Evolutionary conservation across 1,284 basidiomycete species (phyloP), one percentile per base, ranked within the genome.

Genomic region (Limonomyces culmigenus): DNA sequence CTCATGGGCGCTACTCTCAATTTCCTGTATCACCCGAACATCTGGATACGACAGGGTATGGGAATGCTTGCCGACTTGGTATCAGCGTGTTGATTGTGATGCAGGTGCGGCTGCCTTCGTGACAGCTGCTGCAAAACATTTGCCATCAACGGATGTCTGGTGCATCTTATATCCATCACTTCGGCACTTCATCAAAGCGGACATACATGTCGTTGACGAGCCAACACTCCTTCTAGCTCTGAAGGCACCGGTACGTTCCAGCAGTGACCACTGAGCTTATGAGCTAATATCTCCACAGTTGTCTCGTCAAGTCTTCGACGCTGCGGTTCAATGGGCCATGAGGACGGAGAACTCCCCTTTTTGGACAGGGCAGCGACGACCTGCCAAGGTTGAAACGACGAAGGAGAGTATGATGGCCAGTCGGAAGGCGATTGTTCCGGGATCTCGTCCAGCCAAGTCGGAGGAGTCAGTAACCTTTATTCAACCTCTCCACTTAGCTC

Each of bases 1-100:
- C 62, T 96, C 23, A 84, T 95, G 67, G 84, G 76, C 37, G 74
- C 77, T 0, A 79, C 83, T 0, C 60, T 88, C 5, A 85, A 87
- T 1, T 92, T 97, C 50, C 58, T 98, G 29, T 93, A 87, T 46
- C 95, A 99, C 54, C 93, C 95, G 0, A 93, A 96, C 53, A 58
- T 74, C n/a, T 97, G 93, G 92, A 85, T 98, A 47, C 66, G 88
- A 40, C 87, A 96, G 65, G 84, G 89, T 81, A 38, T 40, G 36
- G 38, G 3, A n/a, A n/a, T n/a, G n/a, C n/a, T n/a, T n/a, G n/a
- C n/a, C n/a, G 21, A 41, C 13, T 27, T 27, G 29, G 3, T 27
- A 11, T 19, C 11, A 32, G 5, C 13, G n/a, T 14, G 4, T 32
- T 11, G 10, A 13, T 25, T 15, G 15, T 12, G 29, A 4, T 17